Percentiles rank a stretch among this genome's conserved stretches.
Conservation (phyloP, 2,329 filamentous ascomycete species). For the Chrysoporthe deuterocubensis region DNA sequence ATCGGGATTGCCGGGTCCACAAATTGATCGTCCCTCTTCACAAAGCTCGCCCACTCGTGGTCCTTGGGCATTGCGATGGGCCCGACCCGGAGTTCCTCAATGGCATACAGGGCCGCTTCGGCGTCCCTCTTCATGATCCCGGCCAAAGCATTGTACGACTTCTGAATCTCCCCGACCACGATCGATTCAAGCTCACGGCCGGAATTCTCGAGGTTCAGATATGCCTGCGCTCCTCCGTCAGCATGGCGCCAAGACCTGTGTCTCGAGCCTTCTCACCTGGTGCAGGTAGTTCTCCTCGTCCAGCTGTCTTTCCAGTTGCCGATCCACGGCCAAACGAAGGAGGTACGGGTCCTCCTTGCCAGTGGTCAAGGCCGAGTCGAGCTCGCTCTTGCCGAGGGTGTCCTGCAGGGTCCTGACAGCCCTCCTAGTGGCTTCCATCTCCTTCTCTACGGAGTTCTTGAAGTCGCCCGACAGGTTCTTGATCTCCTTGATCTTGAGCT, state of each 20-base stretch:
- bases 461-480: conserved; percentile 92
- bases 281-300: conserved; percentile 98
- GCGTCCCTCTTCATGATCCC: conserved; percentile 90
- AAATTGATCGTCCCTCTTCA: conserved; percentile 80
- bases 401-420: conserved; percentile 83
- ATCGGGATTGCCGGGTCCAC: conserved; percentile 83
- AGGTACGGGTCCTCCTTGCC: conserved; percentile 94
- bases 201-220: conserved; percentile 90
- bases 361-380: conserved; percentile 73
- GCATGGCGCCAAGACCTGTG: conserved; percentile 14
- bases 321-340: conserved; percentile 81
- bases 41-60: conserved; percentile 84
- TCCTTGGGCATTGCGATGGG: conserved; percentile 95
- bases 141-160: conserved; percentile 93
- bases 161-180: conserved; percentile 96
- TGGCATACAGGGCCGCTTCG: conserved; percentile 75
- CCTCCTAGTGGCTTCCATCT: conserved; percentile 83
- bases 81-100: conserved; percentile 81
- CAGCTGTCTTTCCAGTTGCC: conserved; percentile 88
- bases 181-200: conserved; percentile 95
- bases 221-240: conserved; percentile 63
- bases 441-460: conserved; percentile 94
- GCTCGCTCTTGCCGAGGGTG: conserved; percentile 75
- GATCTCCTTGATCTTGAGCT: conserved; percentile 98
- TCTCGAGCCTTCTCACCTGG: conserved; percentile 61